Base-by-base conservation (phyloP, 164 flowering plant species). In the Vitis rupestris region DNA sequence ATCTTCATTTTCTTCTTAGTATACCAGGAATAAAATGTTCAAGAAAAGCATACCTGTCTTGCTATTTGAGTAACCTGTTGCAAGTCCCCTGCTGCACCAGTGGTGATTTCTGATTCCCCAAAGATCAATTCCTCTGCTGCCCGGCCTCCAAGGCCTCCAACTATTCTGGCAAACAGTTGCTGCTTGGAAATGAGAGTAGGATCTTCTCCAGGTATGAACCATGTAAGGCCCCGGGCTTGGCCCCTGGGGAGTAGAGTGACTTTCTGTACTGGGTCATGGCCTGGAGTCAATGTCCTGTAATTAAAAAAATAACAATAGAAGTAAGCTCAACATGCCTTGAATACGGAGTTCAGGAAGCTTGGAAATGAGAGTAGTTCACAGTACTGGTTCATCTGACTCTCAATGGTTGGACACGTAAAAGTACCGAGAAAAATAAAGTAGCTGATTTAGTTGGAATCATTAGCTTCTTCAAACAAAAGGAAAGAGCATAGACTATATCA, bases 71-170 rank as follows among this genome's bases (percentile, higher is more conserved):
- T 88, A 31, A 90, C 71, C 63, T 87, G 92, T 74, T 80, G 88
- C 81, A 88, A 71, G 73, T 88, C 88, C 23, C 91, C 92, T 4
- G 91, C 91, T 65, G 95, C 91, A 53, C 95, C 92, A 50, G 95
- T 88, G 0, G 91, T 90, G 55, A 84, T 79, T 66, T 90, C 95
- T 17, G 91, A 27, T 72, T 88, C 91, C 1, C 95, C 95, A 64
- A 88, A 86, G 59, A 88, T 83, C 3, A 86, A 73, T 72, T 90
- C 95, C 79, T 90, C 92, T 12, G 92, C 85, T 65, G 95, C 95
- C 19, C 88, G 65, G n/a, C 95, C 95, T 31, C 92, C 95, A 4
- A 88, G 82, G 15, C 92, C 92, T 59, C 90, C 89, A 23, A 90
- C 91, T 44, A 90, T 82, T 78, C 90, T 79, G 3, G 94, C 87